Percentiles rank a stretch among this genome's conserved stretches.
phyloP scores from a whole-genome alignment of 345 rosid species.

The Carallia brachiata region DNA sequence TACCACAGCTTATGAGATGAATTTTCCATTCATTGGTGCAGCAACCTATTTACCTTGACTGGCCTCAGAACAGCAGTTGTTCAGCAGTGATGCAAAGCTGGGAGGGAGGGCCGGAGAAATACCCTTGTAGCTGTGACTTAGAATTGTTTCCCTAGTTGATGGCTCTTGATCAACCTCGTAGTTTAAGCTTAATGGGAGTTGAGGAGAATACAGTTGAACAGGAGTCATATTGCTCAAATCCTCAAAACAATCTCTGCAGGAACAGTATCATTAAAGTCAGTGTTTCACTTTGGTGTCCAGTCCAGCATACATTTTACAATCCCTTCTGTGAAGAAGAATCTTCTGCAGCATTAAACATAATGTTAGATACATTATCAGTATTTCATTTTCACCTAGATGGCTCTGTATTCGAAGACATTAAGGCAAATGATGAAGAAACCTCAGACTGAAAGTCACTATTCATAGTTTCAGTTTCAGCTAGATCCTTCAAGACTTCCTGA shows the following conservation, averaged over 20 bases:
- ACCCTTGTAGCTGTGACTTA: conserved; percentile 25
- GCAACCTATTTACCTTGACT: conserved; percentile 44
- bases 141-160: conserved; percentile 21
- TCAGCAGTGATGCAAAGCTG: conserved; percentile 70
- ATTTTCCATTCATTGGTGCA: conserved; percentile 2
- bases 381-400: conserved; percentile 42
- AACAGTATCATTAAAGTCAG: conserved; percentile 14
- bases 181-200: conserved; percentile 33
- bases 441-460: conserved; percentile 41
- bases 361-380: neutral
- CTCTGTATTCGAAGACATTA: conserved; percentile 30
- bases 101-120: conserved; percentile 53
- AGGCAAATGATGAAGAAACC: conserved; percentile 45
- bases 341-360: conserved; percentile 1
- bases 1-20: conserved; percentile 12
- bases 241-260: conserved; percentile 42
- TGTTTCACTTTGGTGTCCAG: neutral
- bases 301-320: neutral
- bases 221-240: conserved; percentile 28
- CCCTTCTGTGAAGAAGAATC: neutral
- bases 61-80: conserved; percentile 48
- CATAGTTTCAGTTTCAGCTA: conserved; percentile 32
- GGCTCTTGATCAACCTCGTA: conserved; percentile 41
- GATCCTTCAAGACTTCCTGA: conserved; percentile 47
- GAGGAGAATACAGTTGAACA: conserved; percentile 29